Percentiles rank a stretch among this genome's conserved stretches.
phyloP scores from a whole-genome alignment of 2,329 filamentous ascomycete species.

The Canariomyces notabilis region DNA sequence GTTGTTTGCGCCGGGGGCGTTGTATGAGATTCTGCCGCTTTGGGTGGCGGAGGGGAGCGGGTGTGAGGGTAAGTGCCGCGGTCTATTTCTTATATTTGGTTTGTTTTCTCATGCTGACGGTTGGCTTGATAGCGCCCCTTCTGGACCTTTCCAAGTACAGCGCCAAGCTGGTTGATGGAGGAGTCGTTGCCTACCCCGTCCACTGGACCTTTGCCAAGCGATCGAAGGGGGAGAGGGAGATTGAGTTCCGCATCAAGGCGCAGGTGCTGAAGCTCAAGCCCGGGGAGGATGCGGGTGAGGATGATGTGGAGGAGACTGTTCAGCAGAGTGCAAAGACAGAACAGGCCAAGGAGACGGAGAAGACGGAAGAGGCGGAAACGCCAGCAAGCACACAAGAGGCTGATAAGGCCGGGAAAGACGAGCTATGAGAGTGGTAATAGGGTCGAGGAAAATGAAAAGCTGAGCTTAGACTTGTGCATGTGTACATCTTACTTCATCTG shows the following conservation, averaged over 20 bases:
- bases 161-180: constrained; percentile 23
- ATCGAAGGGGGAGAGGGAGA: constrained; percentile 24
- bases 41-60: constrained; percentile 42
- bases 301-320: not conserved
- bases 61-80: constrained; percentile 42
- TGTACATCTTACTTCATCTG: not conserved
- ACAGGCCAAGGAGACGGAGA: not conserved
- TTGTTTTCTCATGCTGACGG: not conserved
- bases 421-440: not conserved
- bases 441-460: constrained; percentile 7
- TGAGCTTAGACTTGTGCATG: constrained; percentile 1
- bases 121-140: constrained; percentile 14
- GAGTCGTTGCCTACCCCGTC: constrained; percentile 29
- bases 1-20: constrained; percentile 49
- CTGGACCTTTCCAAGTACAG: constrained; percentile 28
- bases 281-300: constrained; percentile 12
- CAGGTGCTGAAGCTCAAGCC: constrained; percentile 31
- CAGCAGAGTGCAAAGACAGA: constrained; percentile 4
- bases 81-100: not conserved
- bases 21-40: constrained; percentile 46
- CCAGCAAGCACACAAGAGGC: not conserved
- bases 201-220: constrained; percentile 29
- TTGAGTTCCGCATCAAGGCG: constrained; percentile 34
- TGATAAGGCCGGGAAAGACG: not conserved
- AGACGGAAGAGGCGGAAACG: constrained; percentile 7